phyloP scores from a whole-genome alignment of 2,329 filamentous ascomycete species.

The Cladosporium sp. region DNA sequence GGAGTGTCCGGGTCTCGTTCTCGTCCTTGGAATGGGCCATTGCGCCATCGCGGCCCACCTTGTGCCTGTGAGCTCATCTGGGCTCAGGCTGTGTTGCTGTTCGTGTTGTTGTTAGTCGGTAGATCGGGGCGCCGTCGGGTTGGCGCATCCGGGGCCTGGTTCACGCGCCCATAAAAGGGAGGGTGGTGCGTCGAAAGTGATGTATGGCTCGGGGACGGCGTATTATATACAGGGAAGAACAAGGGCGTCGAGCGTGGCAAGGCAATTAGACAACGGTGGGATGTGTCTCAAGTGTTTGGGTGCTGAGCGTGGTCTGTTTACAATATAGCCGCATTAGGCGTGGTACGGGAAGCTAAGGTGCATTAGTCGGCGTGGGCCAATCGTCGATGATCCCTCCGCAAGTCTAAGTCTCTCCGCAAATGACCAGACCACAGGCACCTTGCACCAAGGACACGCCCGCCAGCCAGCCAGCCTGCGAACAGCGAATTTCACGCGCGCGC shows the following conservation, averaged over 20 bases:
- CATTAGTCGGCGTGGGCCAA: neutral
- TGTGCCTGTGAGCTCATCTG: constrained; percentile 57
- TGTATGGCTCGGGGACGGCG: neutral
- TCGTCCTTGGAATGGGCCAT: constrained; percentile 72
- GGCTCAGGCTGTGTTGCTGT: constrained; percentile 20
- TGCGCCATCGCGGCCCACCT: constrained; percentile 70
- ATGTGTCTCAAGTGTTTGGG: constrained; percentile 14
- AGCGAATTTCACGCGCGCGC: neutral
- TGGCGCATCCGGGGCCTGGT: constrained; percentile 13
- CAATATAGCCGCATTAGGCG: neutral
- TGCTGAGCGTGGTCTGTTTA: neutral
- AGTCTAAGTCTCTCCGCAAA: neutral
- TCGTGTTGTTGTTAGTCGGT: constrained; percentile 14
- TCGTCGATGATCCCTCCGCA: constrained; percentile 1
- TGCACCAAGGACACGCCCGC: no score
- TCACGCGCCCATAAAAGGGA: constrained; percentile 16
- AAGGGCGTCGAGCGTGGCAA: neutral
- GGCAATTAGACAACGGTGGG: constrained; percentile 7
- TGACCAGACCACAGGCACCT: neutral
- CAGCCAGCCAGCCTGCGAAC: neutral
- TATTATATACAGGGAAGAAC: constrained; percentile 14
- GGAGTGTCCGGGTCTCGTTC: constrained; percentile 57
- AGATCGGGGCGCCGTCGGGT: constrained; percentile 8
- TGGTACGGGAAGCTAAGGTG: neutral
- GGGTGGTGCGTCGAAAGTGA: neutral